Evolutionary conservation across 2,329 filamentous ascomycete species (phyloP).

Genomic region (Neocucurbitaria cava): DNA sequence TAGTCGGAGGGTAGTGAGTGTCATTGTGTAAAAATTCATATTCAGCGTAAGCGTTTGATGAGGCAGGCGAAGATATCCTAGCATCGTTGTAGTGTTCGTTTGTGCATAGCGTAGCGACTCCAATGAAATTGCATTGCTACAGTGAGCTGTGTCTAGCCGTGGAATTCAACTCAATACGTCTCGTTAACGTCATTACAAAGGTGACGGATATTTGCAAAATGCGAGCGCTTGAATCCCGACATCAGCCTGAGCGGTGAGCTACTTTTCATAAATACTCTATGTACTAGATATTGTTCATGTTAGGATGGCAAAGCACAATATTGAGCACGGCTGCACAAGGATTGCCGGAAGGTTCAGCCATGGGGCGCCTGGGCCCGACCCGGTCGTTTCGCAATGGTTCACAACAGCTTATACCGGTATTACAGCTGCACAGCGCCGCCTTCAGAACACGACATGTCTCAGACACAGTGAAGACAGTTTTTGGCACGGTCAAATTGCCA

Average conservation of each 20-base stretch:
- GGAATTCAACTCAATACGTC: neutral
- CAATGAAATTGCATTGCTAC: neutral
- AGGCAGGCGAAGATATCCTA: neutral
- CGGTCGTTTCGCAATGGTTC: constrained; percentile 17
- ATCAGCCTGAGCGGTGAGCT: too few relatives aligned
- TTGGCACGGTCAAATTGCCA: constrained; percentile 5
- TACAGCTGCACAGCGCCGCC: neutral
- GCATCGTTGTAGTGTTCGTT: neutral
- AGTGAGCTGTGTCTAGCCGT: neutral
- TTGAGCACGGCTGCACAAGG: neutral
- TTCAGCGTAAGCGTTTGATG: neutral
- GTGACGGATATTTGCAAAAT: too few relatives aligned
- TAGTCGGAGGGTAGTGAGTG: neutral
- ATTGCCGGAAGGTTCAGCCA: neutral
- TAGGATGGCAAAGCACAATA: too few relatives aligned
- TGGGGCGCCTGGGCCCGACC: neutral
- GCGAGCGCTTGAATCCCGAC: too few relatives aligned
- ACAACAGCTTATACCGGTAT: constrained; percentile 13
- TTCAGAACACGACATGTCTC: constrained; percentile 9
- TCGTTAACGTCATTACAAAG: neutral
- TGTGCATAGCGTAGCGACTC: neutral
- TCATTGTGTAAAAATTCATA: too few relatives aligned
- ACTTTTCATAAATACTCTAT: too few relatives aligned
- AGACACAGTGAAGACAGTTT: neutral
- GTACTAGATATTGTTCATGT: too few relatives aligned